Evolutionary conservation across 805 yeast species (phyloP).

Genomic region (Zygosaccharomyces bailii): DNA sequence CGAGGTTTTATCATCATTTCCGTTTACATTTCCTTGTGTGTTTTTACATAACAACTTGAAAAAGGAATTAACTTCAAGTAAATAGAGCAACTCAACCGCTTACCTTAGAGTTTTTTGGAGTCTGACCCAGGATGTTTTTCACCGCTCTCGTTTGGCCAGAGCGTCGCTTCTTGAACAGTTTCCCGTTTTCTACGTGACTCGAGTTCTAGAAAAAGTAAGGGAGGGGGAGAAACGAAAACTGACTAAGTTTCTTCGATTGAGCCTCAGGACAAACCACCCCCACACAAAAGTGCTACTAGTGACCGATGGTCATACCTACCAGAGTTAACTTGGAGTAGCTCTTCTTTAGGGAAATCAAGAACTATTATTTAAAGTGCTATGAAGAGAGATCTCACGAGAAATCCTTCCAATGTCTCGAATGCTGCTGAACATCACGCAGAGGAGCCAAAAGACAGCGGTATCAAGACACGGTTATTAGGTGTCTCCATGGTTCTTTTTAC

Average conservation of each 20-base stretch:
- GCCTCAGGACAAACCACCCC: background rate
- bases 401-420: background rate
- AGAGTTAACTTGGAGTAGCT: background rate
- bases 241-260: background rate
- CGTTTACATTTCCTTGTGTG: no score
- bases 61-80: no score
- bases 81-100: no score
- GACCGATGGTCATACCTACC: background rate
- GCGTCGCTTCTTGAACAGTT: background rate
- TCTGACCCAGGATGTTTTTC: background rate
- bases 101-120: no score
- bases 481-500: background rate
- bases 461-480: background rate
- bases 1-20: no score
- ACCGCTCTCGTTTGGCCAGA: background rate
- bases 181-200: background rate
- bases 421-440: background rate
- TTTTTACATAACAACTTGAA: no score
- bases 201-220: background rate
- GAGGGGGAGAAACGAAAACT: background rate
- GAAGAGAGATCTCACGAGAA: conserved; percentile 1
- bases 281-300: background rate
- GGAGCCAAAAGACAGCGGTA: no score
- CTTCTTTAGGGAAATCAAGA: background rate
- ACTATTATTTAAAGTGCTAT: background rate